These are phyloP conservation scores for Prunus padus DNA, from an alignment of 306 rosid genomes.

Conservation along the genomic window DNA sequence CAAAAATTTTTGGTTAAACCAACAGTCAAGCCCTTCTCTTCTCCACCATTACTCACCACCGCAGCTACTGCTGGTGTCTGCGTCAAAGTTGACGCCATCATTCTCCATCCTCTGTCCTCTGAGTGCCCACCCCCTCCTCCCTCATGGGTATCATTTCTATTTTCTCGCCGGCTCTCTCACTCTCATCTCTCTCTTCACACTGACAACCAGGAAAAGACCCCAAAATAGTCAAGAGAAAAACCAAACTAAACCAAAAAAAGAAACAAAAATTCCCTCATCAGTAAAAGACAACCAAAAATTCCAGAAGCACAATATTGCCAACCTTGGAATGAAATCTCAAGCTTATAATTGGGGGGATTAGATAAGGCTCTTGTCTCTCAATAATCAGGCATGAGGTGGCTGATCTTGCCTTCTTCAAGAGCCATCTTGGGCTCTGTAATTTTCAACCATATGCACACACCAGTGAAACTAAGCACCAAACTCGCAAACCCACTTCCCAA, in stretches of 20 bases:
- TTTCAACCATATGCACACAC: constrained; percentile 91
- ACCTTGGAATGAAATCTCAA: constrained; percentile 31
- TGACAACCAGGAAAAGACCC: background rate
- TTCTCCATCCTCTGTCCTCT: too few relatives aligned
- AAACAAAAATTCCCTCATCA: constrained; percentile 21
- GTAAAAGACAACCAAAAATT: constrained; percentile 41
- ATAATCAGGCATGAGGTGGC: constrained; percentile 91
- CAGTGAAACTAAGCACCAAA: constrained; percentile 80
- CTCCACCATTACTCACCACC: too few relatives aligned
- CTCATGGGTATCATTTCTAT: too few relatives aligned
- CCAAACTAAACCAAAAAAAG: background rate
- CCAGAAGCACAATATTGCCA: constrained; percentile 14
- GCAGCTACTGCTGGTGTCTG: too few relatives aligned
- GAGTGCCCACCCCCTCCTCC: too few relatives aligned
- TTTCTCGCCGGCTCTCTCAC: too few relatives aligned
- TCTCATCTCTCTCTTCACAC: too few relatives aligned
- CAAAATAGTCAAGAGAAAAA: constrained; percentile 26
- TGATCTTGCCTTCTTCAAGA: constrained; percentile 74
- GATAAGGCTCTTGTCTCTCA: constrained; percentile 21
- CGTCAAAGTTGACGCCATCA: too few relatives aligned
- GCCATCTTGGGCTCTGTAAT: constrained; percentile 74
- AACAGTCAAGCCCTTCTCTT: too few relatives aligned
- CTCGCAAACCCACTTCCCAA: constrained; percentile 91
- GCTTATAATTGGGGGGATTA: background rate
- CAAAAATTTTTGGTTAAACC: too few relatives aligned